Conservation (phyloP, 2,329 filamentous ascomycete genomes). For the Calonectria pseudoreteaudii region DNA sequence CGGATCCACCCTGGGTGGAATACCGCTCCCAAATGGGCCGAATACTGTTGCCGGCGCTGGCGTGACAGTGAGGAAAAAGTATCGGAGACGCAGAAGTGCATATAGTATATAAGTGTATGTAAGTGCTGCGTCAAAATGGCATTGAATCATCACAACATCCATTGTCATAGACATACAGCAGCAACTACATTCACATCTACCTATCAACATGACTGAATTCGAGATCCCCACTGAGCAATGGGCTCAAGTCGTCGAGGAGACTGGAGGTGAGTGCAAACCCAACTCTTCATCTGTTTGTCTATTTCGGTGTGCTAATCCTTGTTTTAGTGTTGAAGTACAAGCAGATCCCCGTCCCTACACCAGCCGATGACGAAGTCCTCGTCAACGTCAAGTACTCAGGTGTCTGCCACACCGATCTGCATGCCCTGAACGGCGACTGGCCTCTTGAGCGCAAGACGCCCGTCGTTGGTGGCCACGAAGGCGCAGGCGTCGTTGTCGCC, state of each 20-base stretch:
- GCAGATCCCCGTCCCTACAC: slow-evolving; percentile 8
- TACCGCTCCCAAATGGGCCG: slow-evolving; percentile 7
- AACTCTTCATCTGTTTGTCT: neutral
- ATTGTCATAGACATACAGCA: neutral
- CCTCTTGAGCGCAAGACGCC: slow-evolving; percentile 17
- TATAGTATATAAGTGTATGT: slow-evolving; percentile 20
- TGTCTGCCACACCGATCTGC: slow-evolving; percentile 24
- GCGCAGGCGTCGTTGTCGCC: slow-evolving; percentile 19
- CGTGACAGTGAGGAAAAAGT: neutral
- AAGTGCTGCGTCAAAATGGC: neutral
- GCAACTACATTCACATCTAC: neutral
- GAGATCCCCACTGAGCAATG: slow-evolving; percentile 25
- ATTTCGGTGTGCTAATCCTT: neutral
- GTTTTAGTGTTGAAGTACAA: slow-evolving; percentile 4
- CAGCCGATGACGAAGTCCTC: slow-evolving; percentile 22
- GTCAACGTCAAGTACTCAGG: slow-evolving; percentile 23
- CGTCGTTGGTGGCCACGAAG: slow-evolving; percentile 21
- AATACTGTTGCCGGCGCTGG: slow-evolving; percentile 11
- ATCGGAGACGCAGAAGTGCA: neutral
- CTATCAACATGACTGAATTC: slow-evolving; percentile 9
- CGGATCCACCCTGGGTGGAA: slow-evolving; percentile 13
- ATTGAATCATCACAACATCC: neutral
- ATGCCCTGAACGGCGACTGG: slow-evolving; percentile 24
- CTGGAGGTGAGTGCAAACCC: slow-evolving; percentile 10
- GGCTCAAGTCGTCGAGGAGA: slow-evolving; percentile 23